Percentiles rank a stretch among this genome's conserved stretches.
These are phyloP conservation scores for Cyberlindnera maritima DNA, from an alignment of 805 yeast species.

Conservation along the genomic window DNA sequence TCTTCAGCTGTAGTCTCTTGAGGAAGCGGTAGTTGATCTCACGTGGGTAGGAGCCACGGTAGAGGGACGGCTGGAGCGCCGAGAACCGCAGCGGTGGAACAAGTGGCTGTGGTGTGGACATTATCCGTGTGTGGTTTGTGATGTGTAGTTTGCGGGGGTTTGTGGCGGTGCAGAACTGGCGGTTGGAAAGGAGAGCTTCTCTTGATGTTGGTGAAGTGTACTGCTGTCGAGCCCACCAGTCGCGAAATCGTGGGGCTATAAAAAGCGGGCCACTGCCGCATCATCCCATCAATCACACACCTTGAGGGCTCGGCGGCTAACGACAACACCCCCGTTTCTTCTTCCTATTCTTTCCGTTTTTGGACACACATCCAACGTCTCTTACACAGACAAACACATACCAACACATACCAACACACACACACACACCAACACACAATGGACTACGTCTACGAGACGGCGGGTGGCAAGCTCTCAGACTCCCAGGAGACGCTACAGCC, in stretches of 20 bases:
- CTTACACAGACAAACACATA: not conserved
- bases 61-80: slow-evolving; percentile 63
- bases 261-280: not conserved
- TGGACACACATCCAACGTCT: not conserved
- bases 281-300: not conserved
- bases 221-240: not conserved
- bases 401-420: not conserved
- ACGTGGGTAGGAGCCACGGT: slow-evolving; percentile 87
- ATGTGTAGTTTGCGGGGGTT: too few relatives aligned
- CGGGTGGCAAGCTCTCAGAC: slow-evolving; percentile 17
- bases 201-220: too few relatives aligned
- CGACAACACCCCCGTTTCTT: too few relatives aligned
- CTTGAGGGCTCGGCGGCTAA: too few relatives aligned
- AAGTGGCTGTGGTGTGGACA: slow-evolving; percentile 20
- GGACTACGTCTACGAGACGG: slow-evolving; percentile 25
- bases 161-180: too few relatives aligned
- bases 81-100: slow-evolving; percentile 82
- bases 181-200: too few relatives aligned
- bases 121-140: not conserved
- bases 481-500: slow-evolving; percentile 22
- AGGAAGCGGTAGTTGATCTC: slow-evolving; percentile 69
- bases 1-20: slow-evolving; percentile 58
- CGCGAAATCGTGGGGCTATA: not conserved
- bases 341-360: too few relatives aligned
- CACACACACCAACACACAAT: slow-evolving; percentile 12